These are phyloP conservation scores for Graphiopsis chlorocephala DNA, from an alignment of 2,329 filamentous ascomycete species.

Conservation along the genomic window DNA sequence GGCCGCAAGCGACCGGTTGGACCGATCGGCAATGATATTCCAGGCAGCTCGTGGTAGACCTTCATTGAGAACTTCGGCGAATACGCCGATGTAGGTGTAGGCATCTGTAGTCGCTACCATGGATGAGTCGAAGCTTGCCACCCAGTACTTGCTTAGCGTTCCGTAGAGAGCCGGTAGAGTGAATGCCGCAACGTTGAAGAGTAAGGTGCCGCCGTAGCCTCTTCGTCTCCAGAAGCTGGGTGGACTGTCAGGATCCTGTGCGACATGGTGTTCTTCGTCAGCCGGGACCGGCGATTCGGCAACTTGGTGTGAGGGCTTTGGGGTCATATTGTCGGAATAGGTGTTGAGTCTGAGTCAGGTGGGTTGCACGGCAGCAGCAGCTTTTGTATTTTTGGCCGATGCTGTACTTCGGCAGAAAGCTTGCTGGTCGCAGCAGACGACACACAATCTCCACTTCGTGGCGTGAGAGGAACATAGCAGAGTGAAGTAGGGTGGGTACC, in stretches of 20 bases:
- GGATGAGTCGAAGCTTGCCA: constrained; percentile 63
- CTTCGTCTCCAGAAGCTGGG: constrained; percentile 20
- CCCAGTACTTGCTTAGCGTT: constrained; percentile 69
- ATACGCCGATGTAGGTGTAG: constrained; percentile 67
- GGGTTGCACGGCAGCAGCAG: background rate
- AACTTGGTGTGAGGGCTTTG: background rate
- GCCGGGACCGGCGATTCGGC: background rate
- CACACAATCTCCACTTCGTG: background rate
- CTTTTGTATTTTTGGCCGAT: background rate
- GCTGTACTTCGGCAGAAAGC: background rate
- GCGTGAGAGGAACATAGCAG: background rate
- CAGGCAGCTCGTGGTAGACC: constrained; percentile 67
- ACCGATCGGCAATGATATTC: constrained; percentile 65
- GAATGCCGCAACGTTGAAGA: constrained; percentile 64
- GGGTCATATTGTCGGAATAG: background rate
- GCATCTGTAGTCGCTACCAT: constrained; percentile 63
- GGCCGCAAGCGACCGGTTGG: constrained; percentile 49
- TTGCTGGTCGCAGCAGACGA: background rate
- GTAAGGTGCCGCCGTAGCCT: constrained; percentile 55
- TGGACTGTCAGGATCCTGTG: background rate
- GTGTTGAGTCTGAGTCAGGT: background rate
- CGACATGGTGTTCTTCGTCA: background rate
- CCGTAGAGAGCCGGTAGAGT: constrained; percentile 64
- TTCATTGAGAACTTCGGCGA: constrained; percentile 69
- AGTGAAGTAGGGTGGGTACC: background rate